phyloP scores from a whole-genome alignment of 768 basidiomycete species.

The Dictyophora rubrovolvata region DNA sequence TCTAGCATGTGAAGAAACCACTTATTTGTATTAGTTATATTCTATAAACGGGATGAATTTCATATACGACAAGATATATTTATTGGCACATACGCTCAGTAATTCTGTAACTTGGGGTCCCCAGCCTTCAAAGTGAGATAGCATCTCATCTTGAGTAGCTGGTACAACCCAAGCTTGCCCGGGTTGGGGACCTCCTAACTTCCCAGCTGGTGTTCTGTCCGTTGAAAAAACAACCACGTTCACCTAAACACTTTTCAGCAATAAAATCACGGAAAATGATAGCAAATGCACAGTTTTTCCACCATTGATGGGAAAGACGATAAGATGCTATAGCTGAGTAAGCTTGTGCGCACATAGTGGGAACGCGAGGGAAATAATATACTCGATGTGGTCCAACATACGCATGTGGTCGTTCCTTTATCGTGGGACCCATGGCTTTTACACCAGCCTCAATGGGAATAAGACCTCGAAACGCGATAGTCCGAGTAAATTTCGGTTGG shows the following conservation, averaged over 20 bases:
- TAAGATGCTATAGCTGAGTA: slow-evolving; percentile 33
- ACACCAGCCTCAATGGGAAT: slow-evolving; percentile 29
- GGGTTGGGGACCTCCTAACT: slow-evolving; percentile 19
- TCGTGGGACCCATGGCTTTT: slow-evolving; percentile 32
- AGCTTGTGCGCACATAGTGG: too few relatives aligned
- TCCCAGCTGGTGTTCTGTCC: slow-evolving; percentile 15
- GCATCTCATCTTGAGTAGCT: slow-evolving; percentile 32
- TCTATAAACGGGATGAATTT: not conserved
- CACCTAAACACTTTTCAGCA: slow-evolving; percentile 19
- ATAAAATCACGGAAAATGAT: not conserved
- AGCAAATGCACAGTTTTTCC: slow-evolving; percentile 26
- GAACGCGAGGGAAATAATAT: not conserved
- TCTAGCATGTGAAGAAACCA: slow-evolving; percentile 43
- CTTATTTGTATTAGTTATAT: slow-evolving; percentile 30
- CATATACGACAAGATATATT: not conserved
- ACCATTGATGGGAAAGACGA: slow-evolving; percentile 39
- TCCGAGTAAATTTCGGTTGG: slow-evolving; percentile 30
- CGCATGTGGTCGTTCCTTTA: slow-evolving; percentile 26
- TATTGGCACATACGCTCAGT: not conserved
- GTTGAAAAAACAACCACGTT: slow-evolving; percentile 39
- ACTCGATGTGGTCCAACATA: slow-evolving; percentile 40
- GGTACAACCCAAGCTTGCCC: slow-evolving; percentile 30
- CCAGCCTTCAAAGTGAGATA: slow-evolving; percentile 34
- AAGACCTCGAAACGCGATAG: slow-evolving; percentile 39
- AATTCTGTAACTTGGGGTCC: slow-evolving; percentile 19